Percentiles rank a stretch among this genome's conserved stretches.
Conservation (phyloP, 2,329 filamentous ascomycete species). For the Trichophyton rubrum region DNA sequence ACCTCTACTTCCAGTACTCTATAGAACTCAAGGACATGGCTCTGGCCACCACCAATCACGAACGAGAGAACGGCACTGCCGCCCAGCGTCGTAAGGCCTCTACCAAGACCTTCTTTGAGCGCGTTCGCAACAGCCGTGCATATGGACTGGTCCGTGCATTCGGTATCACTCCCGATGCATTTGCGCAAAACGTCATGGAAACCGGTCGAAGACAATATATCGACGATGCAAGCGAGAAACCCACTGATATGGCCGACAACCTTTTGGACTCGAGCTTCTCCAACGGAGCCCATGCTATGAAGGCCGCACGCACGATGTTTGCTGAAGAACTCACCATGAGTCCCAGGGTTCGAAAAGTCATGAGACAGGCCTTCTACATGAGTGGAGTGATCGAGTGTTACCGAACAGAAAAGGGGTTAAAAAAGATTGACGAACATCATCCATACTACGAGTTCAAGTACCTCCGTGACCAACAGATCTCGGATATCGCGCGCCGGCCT, state of each 20-base stretch:
- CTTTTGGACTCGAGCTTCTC: slow-evolving; percentile 60
- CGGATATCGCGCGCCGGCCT: slow-evolving; percentile 66
- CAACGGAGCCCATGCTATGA: slow-evolving; percentile 62
- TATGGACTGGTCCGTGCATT: slow-evolving; percentile 78
- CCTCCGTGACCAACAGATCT: slow-evolving; percentile 73
- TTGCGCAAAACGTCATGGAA: slow-evolving; percentile 74
- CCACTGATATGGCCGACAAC: slow-evolving; percentile 75
- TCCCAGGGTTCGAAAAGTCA: slow-evolving; percentile 77
- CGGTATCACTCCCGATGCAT: slow-evolving; percentile 75
- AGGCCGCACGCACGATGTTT: slow-evolving; percentile 74
- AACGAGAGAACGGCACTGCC: slow-evolving; percentile 45
- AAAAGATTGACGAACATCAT: slow-evolving; percentile 86
- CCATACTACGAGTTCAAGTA: slow-evolving; percentile 98
- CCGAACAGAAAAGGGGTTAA: slow-evolving; percentile 85
- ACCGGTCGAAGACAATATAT: slow-evolving; percentile 67
- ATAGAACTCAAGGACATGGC: slow-evolving; percentile 70
- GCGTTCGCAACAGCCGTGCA: slow-evolving; percentile 65
- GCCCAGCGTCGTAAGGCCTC: slow-evolving; percentile 71
- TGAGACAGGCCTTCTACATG: slow-evolving; percentile 72
- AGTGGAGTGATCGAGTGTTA: slow-evolving; percentile 74
- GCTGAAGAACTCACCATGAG: slow-evolving; percentile 80
- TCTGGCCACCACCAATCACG: slow-evolving; percentile 41
- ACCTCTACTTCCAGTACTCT: slow-evolving; percentile 87
- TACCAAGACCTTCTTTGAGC: slow-evolving; percentile 68
- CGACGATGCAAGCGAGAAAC: slow-evolving; percentile 68